Evolutionary conservation across 305 asterid species (phyloP), one percentile per base, ranked within the genome.

Genomic region (Andrographis paniculata): DNA sequence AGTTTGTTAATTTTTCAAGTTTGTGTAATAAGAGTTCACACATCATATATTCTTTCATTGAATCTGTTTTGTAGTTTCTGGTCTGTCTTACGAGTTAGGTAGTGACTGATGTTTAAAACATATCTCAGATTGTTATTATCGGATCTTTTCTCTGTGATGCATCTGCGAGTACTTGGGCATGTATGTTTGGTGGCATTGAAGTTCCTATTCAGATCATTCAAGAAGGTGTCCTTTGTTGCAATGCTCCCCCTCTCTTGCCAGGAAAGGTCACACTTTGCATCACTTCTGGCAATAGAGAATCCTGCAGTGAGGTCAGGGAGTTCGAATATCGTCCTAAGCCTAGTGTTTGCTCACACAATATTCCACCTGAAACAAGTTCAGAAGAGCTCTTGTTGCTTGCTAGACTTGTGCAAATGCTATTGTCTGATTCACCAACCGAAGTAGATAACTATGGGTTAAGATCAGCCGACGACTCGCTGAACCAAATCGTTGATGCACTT

Each of bases 111-210:
- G 20, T 35, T 49, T 31, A 36, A 42, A 47, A 14, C 52, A 45
- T 30, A 18, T 54, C 52, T 42, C 88, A 92, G 99, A 77, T 92
- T 52, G 50, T 84, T 74, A 72, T 92, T 44, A 67, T 84, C 52
- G 99, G 99, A 54, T 79, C 94, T 52, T 92, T 92, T 69, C 79
- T 72, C 66, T 81, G 78, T 60, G 87, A 81, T 62, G 69, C 91
- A 35, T 77, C 73, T 6, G 87, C 70, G 64, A 50, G 75, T 70
- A 56, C 49, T 15, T 92, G 99, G 97, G 79, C 78, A 52, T 92
- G 99, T 68, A 84, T 92, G 99, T 79, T 92, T 66, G 99, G 94
- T 47, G 84, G 76, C 73, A 72, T 63, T 58, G 94, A 92, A 87
- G 93, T 87, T 58, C 94, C 95, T 53, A 71, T 75, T 60, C 79